Conservation (phyloP, 169 alveolate species). For the Theileria equi region DNA sequence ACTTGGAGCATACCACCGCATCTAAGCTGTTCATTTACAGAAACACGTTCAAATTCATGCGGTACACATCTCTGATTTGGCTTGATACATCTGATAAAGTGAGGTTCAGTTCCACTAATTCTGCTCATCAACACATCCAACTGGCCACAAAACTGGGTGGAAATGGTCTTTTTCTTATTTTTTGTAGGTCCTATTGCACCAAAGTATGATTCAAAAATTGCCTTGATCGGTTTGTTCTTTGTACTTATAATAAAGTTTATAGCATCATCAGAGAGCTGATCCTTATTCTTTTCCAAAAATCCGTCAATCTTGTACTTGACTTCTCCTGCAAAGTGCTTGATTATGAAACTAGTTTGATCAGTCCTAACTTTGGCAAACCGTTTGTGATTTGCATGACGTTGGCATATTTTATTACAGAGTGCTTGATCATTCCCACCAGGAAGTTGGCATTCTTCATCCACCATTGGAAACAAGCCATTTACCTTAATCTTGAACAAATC, state of each 20-base stretch:
- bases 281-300: slow-evolving; percentile 94
- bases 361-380: slow-evolving; percentile 79
- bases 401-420: slow-evolving; percentile 75
- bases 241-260: slow-evolving; percentile 59
- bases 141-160: slow-evolving; percentile 88
- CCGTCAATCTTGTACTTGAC: slow-evolving; percentile 90
- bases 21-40: slow-evolving; percentile 87
- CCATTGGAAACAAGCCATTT: slow-evolving; percentile 84
- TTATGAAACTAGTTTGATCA: slow-evolving; percentile 78
- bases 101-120: slow-evolving; percentile 86
- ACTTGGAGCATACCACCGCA: slow-evolving; percentile 91
- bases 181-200: slow-evolving; percentile 31
- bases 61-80: slow-evolving; percentile 87
- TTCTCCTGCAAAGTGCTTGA: slow-evolving; percentile 96
- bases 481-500: slow-evolving; percentile 86
- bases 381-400: slow-evolving; percentile 67
- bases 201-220: slow-evolving; percentile 47
- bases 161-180: slow-evolving; percentile 76
- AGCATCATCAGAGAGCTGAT: slow-evolving; percentile 83
- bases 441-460: slow-evolving; percentile 91
- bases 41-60: slow-evolving; percentile 81
- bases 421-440: slow-evolving; percentile 87
- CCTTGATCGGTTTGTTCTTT: slow-evolving; percentile 52
- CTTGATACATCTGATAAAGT: slow-evolving; percentile 93
- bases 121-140: slow-evolving; percentile 85